These are phyloP conservation scores for Colletotrichum chrysophilum DNA, from an alignment of 2,329 filamentous ascomycete genomes.

Conservation along the genomic window DNA sequence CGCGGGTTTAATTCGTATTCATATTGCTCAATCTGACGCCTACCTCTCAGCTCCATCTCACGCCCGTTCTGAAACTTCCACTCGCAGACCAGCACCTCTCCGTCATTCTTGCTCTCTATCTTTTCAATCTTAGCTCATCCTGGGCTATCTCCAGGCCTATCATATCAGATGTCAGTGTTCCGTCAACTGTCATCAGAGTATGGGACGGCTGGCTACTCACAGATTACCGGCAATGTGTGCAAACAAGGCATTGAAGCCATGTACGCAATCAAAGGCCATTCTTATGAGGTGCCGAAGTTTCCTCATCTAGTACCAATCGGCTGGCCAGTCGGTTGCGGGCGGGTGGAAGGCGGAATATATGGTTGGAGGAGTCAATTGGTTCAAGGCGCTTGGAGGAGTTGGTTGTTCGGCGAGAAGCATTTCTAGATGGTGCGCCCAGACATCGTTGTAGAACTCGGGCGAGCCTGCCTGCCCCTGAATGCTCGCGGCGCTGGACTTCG, in stretches of 20 bases:
- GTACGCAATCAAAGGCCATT: background rate
- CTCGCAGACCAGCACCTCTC: background rate
- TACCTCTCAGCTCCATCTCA: background rate
- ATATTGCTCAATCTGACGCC: background rate
- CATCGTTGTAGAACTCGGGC: background rate
- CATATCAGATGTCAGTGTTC: background rate
- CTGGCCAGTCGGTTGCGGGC: background rate
- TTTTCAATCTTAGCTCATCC: background rate
- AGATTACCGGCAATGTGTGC: background rate
- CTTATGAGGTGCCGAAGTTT: background rate
- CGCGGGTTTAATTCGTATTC: background rate
- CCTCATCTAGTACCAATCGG: background rate
- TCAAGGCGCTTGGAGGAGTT: background rate
- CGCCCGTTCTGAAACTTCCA: background rate
- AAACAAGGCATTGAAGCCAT: background rate
- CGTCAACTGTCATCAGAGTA: background rate
- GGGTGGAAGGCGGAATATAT: background rate
- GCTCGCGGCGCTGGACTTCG: background rate
- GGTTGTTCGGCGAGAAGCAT: background rate
- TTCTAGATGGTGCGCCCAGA: background rate
- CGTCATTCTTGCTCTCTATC: background rate
- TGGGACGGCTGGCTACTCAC: background rate
- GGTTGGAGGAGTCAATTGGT: background rate
- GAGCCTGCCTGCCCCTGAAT: background rate
- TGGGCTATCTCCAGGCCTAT: background rate